Conservation (phyloP, 2,329 filamentous ascomycete genomes). For the Aspergillus amoenus region DNA sequence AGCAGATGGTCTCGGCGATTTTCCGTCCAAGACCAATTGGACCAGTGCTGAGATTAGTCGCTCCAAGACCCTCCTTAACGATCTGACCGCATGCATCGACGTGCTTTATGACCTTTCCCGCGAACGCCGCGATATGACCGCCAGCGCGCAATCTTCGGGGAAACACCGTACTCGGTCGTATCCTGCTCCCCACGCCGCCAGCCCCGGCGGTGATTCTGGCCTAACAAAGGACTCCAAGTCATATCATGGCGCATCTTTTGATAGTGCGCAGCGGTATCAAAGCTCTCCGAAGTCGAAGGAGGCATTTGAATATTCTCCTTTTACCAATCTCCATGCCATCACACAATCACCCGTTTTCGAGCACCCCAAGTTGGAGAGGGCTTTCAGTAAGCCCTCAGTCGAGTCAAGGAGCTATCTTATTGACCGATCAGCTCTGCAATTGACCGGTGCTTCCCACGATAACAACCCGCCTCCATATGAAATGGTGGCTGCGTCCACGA, state of each 20-base stretch:
- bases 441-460: conserved; percentile 40
- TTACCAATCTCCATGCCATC: conserved; percentile 14
- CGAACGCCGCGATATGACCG: conserved; percentile 50
- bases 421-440: conserved; percentile 39
- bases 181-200: conserved; percentile 26
- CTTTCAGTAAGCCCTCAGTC: conserved; percentile 24
- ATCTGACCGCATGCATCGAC: conserved; percentile 63
- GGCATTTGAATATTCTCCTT: conserved; percentile 25
- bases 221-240: conserved; percentile 29
- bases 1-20: conserved; percentile 30
- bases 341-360: conserved; percentile 12
- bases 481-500: conserved; percentile 41
- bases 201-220: conserved; percentile 19
- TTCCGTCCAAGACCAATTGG: conserved; percentile 44
- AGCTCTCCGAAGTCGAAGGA: conserved; percentile 26
- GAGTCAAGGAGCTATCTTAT: conserved; percentile 37
- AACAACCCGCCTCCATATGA: conserved; percentile 45
- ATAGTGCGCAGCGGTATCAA: conserved; percentile 26
- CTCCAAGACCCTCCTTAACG: conserved; percentile 58
- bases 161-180: conserved; percentile 24
- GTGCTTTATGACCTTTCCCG: conserved; percentile 64
- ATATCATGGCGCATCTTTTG: conserved; percentile 41
- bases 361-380: conserved; percentile 18
- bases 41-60: conserved; percentile 53
- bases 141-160: conserved; percentile 27